Percentiles rank a stretch among this genome's conserved stretches.
phyloP scores from a whole-genome alignment of 306 rosid species.

The Gastrolobium villosum region DNA sequence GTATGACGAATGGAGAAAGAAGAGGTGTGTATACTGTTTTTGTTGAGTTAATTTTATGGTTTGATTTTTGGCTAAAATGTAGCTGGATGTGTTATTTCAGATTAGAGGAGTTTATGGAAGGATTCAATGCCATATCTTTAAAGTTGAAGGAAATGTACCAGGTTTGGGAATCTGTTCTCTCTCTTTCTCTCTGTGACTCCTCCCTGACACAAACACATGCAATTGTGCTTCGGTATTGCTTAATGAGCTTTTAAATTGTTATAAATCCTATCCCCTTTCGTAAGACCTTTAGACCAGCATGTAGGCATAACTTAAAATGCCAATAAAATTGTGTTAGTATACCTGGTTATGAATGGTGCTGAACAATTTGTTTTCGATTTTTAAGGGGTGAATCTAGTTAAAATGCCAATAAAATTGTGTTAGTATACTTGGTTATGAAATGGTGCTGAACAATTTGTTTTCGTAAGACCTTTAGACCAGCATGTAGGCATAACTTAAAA shows the following conservation, averaged over 20 bases:
- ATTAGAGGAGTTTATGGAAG: constrained; percentile 97
- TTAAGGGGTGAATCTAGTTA: constrained; percentile 11
- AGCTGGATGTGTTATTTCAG: constrained; percentile 54
- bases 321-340: constrained; percentile 11
- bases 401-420: constrained; percentile 7
- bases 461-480: constrained; percentile 8
- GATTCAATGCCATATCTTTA: constrained; percentile 91
- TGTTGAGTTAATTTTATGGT: constrained; percentile 18
- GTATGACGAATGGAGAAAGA: constrained; percentile 90
- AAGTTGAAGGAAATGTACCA: constrained; percentile 97
- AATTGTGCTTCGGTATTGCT: background rate
- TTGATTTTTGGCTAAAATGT: constrained; percentile 23
- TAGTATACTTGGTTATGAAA: constrained; percentile 1
- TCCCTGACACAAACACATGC: background rate
- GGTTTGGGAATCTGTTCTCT: constrained; percentile 59
- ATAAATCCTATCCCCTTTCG: constrained; percentile 11
- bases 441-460: background rate
- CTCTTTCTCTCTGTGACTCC: background rate
- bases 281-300: background rate
- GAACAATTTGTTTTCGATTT: background rate
- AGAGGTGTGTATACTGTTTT: constrained; percentile 62
- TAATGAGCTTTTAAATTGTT: constrained; percentile 16
- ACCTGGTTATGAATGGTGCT: background rate
- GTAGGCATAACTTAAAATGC: constrained; percentile 6
- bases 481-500: constrained; percentile 2